phyloP scores from a whole-genome alignment of 129 eudicot genomes.

The Flaveria brownii region DNA sequence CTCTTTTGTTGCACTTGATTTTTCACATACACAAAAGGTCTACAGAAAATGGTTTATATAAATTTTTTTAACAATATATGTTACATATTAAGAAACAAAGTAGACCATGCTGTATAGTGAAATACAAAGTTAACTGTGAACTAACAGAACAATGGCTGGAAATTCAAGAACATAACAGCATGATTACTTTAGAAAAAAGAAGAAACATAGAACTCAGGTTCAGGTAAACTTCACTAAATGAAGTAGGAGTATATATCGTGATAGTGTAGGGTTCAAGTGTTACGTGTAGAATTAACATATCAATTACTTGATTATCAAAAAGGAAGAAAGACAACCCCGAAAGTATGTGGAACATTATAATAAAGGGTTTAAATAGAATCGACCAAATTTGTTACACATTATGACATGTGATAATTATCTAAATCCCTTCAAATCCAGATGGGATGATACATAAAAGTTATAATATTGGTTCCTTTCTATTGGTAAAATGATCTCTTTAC shows the following conservation, averaged over 20 bases:
- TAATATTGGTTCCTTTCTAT: neutral
- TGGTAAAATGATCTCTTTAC: neutral
- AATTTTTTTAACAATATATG: neutral
- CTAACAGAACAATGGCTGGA: neutral
- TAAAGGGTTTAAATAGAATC: neutral
- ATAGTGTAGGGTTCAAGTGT: neutral
- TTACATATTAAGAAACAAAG: constrained; percentile 4
- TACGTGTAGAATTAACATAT: neutral
- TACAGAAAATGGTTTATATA: neutral
- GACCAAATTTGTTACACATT: neutral
- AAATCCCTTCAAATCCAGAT: too few species aligned
- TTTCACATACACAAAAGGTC: neutral
- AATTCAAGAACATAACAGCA: neutral
- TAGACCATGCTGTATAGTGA: neutral
- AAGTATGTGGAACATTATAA: neutral
- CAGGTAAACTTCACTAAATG: neutral
- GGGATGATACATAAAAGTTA: too few species aligned
- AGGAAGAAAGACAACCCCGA: neutral
- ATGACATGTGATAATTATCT: too few species aligned
- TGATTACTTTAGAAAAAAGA: too few species aligned
- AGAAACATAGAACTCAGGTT: too few species aligned
- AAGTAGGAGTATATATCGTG: neutral
- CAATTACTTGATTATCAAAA: neutral
- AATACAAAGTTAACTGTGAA: constrained; percentile 3
- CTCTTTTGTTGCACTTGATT: neutral